Evolutionary conservation across 2,329 filamentous ascomycete genomes (phyloP).

Genomic region (Bipolaris oryzae): DNA sequence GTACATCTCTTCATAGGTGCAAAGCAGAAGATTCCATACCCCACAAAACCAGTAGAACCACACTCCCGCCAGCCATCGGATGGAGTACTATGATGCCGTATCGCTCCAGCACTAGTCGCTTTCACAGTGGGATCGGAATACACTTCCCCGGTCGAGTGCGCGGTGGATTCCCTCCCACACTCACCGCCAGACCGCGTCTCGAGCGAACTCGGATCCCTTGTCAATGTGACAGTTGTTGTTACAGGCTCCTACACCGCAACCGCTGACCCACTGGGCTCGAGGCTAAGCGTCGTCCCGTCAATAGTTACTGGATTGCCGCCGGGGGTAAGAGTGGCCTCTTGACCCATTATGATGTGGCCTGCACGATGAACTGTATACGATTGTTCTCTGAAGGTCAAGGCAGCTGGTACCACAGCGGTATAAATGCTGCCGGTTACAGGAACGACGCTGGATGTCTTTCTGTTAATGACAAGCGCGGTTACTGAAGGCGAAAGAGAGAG

Average conservation of each 20-base stretch:
- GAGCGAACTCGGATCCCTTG: slow-evolving; percentile 2
- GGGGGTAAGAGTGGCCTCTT: slow-evolving; percentile 45
- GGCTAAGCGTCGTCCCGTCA: slow-evolving; percentile 41
- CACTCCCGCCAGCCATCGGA: slow-evolving; percentile 16
- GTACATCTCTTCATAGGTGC: slow-evolving; percentile 17
- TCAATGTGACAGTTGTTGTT: slow-evolving; percentile 32
- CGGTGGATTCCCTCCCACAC: slow-evolving; percentile 6
- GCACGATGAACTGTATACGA: slow-evolving; percentile 52
- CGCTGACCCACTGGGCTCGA: slow-evolving; percentile 36
- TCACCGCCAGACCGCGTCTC: neutral
- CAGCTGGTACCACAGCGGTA: slow-evolving; percentile 32
- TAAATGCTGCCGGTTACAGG: slow-evolving; percentile 27
- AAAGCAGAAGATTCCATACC: slow-evolving; percentile 24
- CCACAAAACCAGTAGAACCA: slow-evolving; percentile 21
- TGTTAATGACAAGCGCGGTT: slow-evolving; percentile 46
- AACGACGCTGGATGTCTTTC: slow-evolving; percentile 29
- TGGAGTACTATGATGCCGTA: neutral
- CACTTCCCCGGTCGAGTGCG: slow-evolving; percentile 1
- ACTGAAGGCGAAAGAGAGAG: slow-evolving; percentile 45
- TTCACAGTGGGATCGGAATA: slow-evolving; percentile 14
- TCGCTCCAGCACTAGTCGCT: slow-evolving; percentile 7
- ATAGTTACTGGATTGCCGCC: slow-evolving; percentile 47
- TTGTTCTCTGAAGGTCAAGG: slow-evolving; percentile 45
- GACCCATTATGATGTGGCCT: slow-evolving; percentile 50
- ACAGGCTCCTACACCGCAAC: slow-evolving; percentile 34